Percentiles rank a stretch among this genome's conserved stretches.
Evolutionary conservation across 2,329 filamentous ascomycete genomes (phyloP).

Genomic region (Acrocalymma vagum): DNA sequence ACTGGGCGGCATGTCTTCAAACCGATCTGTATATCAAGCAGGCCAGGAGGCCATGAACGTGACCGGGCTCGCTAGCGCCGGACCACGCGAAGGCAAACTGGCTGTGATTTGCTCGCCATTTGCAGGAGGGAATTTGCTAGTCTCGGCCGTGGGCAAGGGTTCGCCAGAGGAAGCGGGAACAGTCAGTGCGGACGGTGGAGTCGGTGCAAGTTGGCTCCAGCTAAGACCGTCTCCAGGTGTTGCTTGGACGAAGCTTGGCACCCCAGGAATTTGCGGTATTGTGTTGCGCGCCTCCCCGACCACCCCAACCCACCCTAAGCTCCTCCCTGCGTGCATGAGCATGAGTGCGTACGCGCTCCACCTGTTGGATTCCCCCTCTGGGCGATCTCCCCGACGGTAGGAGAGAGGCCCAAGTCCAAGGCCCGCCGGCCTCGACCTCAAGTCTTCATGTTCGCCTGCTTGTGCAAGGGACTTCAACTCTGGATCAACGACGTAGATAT

Average conservation of each 20-base stretch:
- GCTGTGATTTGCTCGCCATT: conserved; percentile 33
- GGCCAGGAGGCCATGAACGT: conserved; percentile 17
- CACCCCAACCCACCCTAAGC: conserved; percentile 31
- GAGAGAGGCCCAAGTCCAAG: no score
- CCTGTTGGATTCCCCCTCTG: conserved; percentile 35
- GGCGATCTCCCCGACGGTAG: conserved; percentile 23
- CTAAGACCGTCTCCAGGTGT: conserved; percentile 24
- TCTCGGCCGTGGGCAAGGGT: conserved; percentile 28
- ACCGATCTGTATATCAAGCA: conserved; percentile 7
- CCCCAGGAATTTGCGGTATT: no score
- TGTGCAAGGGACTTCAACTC: no score
- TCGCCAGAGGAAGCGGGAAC: no score
- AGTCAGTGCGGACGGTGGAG: no score
- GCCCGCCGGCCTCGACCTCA: no score
- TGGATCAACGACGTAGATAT: no score
- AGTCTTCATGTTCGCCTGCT: neutral
- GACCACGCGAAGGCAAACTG: conserved; percentile 22
- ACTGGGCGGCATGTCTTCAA: conserved; percentile 14
- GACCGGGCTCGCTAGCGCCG: conserved; percentile 25
- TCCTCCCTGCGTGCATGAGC: no score
- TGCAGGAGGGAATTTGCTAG: conserved; percentile 27
- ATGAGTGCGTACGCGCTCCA: no score
- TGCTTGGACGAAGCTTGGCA: conserved; percentile 40
- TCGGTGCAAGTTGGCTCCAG: conserved; percentile 13
- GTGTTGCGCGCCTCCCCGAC: conserved; percentile 33